phyloP scores from a whole-genome alignment of 495 filamentous ascomycete species.

The Daldinia childiae region DNA sequence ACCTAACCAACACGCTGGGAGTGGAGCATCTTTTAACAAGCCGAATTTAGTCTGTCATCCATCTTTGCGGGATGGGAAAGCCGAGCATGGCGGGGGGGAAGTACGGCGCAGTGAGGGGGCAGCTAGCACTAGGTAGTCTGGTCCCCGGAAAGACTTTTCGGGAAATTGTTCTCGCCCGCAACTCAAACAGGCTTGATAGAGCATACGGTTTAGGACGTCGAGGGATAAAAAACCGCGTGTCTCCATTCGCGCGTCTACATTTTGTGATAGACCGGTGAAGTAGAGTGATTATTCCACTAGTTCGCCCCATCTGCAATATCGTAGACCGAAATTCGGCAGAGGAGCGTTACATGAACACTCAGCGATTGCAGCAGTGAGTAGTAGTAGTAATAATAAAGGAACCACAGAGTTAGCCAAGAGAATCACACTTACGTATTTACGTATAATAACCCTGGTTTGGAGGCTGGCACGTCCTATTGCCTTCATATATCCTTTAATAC shows the following conservation, averaged over 20 bases:
- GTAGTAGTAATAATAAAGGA: conserved; percentile 19
- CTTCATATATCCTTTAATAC: not conserved
- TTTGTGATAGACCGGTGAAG: conserved; percentile 8
- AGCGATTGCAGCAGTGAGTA: conserved; percentile 7
- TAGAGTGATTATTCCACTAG: conserved; percentile 12
- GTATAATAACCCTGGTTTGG: conserved; percentile 17
- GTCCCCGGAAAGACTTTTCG: conserved; percentile 28
- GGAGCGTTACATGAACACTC: conserved; percentile 23
- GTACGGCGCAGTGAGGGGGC: conserved; percentile 26
- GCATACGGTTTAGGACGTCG: not conserved
- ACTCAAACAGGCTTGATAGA: not conserved
- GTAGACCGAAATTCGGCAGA: conserved; percentile 10
- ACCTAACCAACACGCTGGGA: conserved; percentile 8
- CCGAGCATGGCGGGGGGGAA: conserved; percentile 30
- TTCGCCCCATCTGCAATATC: conserved; percentile 14
- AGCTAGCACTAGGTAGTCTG: conserved; percentile 7
- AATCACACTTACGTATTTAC: conserved; percentile 20
- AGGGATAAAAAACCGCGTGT: conserved; percentile 21
- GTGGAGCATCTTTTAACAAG: conserved; percentile 9
- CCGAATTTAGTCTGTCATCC: conserved; percentile 10
- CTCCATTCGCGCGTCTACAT: conserved; percentile 26
- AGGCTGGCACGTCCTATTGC: conserved; percentile 5
- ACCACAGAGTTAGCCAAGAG: conserved; percentile 19
- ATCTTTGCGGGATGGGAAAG: conserved; percentile 34
- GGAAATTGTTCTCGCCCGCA: conserved; percentile 14